Conservation (phyloP, 2,329 filamentous ascomycete genomes). For the Microthyrium microscopicum region DNA sequence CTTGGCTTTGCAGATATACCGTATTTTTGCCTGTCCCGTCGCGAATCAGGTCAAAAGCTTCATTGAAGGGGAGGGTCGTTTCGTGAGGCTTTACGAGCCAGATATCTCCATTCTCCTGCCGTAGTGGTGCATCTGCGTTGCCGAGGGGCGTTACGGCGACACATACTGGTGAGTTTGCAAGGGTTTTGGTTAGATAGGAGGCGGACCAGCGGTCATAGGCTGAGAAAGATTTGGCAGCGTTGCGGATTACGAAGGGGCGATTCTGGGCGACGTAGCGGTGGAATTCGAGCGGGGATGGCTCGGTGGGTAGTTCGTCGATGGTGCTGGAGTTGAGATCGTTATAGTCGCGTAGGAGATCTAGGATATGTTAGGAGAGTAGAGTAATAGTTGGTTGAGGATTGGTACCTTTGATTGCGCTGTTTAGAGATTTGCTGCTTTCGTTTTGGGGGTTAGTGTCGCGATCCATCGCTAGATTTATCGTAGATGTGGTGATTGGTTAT, state of each 20-base stretch:
- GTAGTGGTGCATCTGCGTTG: slow-evolving; percentile 44
- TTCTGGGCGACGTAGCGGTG: slow-evolving; percentile 62
- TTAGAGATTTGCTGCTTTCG: too few relatives aligned
- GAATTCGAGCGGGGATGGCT: slow-evolving; percentile 62
- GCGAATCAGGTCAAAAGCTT: too few relatives aligned
- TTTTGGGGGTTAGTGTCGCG: too few relatives aligned
- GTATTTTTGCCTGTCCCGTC: too few relatives aligned
- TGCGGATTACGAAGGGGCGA: slow-evolving; percentile 55
- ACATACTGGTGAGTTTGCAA: slow-evolving; percentile 45
- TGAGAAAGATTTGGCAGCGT: slow-evolving; percentile 45
- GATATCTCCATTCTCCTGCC: slow-evolving; percentile 35
- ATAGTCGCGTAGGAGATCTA: slow-evolving; percentile 26
- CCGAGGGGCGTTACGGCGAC: slow-evolving; percentile 62
- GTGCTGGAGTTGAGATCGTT: slow-evolving; percentile 50
- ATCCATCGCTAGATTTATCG: too few relatives aligned
- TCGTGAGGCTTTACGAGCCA: slow-evolving; percentile 58
- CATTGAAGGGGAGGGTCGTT: slow-evolving; percentile 41
- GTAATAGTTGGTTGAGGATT: not conserved
- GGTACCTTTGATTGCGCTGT: not conserved
- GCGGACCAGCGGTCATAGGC: slow-evolving; percentile 48
- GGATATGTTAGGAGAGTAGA: not conserved
- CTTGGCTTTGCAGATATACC: slow-evolving; percentile 30
- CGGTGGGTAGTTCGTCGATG: slow-evolving; percentile 44
- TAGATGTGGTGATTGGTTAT: too few relatives aligned
- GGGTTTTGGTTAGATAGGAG: slow-evolving; percentile 36